Percentiles rank a stretch among this genome's conserved stretches.
These are phyloP conservation scores for Metschnikowia santaceciliae DNA, from an alignment of 805 yeast species.

Conservation along the genomic window DNA sequence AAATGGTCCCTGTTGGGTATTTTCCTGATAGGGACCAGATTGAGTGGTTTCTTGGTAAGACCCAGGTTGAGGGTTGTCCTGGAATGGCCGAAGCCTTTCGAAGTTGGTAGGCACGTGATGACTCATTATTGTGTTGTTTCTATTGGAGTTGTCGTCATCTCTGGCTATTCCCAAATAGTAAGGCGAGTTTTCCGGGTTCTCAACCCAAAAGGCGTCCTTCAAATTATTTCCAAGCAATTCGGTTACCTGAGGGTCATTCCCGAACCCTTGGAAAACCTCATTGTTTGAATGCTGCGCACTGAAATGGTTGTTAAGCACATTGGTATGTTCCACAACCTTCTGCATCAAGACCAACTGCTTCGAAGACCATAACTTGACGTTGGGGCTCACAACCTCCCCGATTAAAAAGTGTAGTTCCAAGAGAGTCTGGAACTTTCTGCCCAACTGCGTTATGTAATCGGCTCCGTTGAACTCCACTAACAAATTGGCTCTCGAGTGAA, in stretches of 20 bases:
- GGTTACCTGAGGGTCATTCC: constrained; percentile 22
- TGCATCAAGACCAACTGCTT: constrained; percentile 30
- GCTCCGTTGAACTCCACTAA: constrained; percentile 21
- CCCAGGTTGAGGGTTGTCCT: background rate
- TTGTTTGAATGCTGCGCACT: constrained; percentile 2
- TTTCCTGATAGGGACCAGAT: no score
- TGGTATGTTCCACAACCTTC: constrained; percentile 28
- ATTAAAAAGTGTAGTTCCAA: constrained; percentile 24
- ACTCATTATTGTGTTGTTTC: background rate
- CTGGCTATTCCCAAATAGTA: constrained; percentile 9
- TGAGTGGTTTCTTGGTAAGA: no score
- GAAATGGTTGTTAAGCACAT: constrained; percentile 16
- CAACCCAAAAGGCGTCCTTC: constrained; percentile 50
- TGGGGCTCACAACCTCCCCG: constrained; percentile 15
- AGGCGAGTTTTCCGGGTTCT: constrained; percentile 25
- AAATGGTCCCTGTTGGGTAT: background rate
- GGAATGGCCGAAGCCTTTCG: background rate
- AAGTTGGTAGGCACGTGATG: background rate
- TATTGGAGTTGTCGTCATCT: background rate
- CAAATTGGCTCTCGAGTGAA: constrained; percentile 41
- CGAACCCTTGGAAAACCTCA: constrained; percentile 9
- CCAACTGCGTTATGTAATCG: constrained; percentile 23
- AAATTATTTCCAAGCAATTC: constrained; percentile 39
- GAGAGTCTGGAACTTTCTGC: constrained; percentile 21
- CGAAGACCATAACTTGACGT: constrained; percentile 31